These are phyloP conservation scores for Xylariaceae sp. DNA, from an alignment of 2,329 filamentous ascomycete species.

Conservation along the genomic window DNA sequence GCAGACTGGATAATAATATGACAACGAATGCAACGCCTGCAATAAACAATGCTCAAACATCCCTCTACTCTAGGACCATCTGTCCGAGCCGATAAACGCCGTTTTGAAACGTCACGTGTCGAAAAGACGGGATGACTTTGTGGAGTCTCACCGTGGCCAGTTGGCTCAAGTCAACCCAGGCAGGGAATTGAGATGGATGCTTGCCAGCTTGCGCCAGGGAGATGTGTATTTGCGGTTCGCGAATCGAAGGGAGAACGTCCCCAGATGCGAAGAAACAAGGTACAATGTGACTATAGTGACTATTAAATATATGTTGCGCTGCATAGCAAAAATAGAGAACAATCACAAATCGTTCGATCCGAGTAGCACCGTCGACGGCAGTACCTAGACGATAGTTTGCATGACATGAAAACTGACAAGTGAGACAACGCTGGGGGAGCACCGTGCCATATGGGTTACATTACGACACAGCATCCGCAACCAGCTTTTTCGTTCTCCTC, in stretches of 20 bases:
- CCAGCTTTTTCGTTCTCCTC: conserved; percentile 52
- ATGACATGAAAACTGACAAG: conserved; percentile 8
- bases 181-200: conserved; percentile 5
- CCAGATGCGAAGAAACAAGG: conserved; percentile 22
- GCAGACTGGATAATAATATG: conserved; percentile 23
- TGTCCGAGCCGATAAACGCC: conserved; percentile 29
- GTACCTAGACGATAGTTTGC: neutral
- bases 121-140: conserved; percentile 8
- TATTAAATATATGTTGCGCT: conserved; percentile 22
- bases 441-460: conserved; percentile 46
- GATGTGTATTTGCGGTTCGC: conserved; percentile 11
- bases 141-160: conserved; percentile 1
- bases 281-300: conserved; percentile 17
- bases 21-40: conserved; percentile 14
- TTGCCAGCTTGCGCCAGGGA: conserved; percentile 2
- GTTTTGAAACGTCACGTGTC: conserved; percentile 16
- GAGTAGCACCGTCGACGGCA: conserved; percentile 1
- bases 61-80: conserved; percentile 24
- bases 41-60: conserved; percentile 10
- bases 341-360: conserved; percentile 9
- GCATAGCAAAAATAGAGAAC: conserved; percentile 11
- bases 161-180: conserved; percentile 3
- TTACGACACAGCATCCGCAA: conserved; percentile 68
- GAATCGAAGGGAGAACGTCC: conserved; percentile 12
- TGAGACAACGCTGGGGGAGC: conserved; percentile 10